These are phyloP conservation scores for Fusarium dimerum DNA, from an alignment of 2,329 filamentous ascomycete species.

Conservation along the genomic window DNA sequence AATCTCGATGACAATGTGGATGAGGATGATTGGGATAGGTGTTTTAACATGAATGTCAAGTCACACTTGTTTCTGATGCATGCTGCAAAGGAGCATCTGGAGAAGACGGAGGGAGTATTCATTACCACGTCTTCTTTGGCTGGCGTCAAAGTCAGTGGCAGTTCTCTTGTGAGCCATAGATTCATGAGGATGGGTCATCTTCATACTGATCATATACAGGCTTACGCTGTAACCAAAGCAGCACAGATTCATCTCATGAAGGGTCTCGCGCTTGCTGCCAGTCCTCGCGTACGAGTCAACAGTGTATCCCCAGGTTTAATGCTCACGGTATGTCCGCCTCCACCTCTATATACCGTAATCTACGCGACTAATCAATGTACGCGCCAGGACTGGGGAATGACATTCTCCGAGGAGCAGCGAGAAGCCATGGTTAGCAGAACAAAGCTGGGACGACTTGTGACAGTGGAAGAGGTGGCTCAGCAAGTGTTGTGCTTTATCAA, in stretches of 20 bases:
- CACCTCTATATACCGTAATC: background rate
- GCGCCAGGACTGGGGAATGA: constrained; percentile 61
- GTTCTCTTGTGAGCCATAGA: constrained; percentile 47
- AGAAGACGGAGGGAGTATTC: constrained; percentile 59
- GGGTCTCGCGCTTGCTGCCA: constrained; percentile 52
- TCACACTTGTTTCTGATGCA: constrained; percentile 61
- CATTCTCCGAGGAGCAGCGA: constrained; percentile 59
- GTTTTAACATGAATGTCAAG: constrained; percentile 65
- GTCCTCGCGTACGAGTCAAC: constrained; percentile 60
- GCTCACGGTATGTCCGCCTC: constrained; percentile 40
- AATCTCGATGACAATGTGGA: constrained; percentile 54
- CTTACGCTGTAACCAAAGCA: constrained; percentile 77
- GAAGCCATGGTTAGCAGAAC: constrained; percentile 55
- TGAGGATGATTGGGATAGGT: constrained; percentile 61
- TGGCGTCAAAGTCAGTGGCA: constrained; percentile 64
- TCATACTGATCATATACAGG: constrained; percentile 38
- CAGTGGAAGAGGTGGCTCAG: constrained; percentile 53
- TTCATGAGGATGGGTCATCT: background rate
- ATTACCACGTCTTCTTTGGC: constrained; percentile 66
- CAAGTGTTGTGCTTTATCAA: constrained; percentile 53
- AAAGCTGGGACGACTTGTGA: constrained; percentile 59
- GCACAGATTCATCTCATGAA: constrained; percentile 65
- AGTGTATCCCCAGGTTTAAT: constrained; percentile 56
- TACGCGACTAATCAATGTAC: constrained; percentile 3
- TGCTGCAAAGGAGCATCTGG: constrained; percentile 54